Evolutionary conservation across 176 grass and related monocot species (phyloP).

Genomic region (Alloteropsis semialata): DNA sequence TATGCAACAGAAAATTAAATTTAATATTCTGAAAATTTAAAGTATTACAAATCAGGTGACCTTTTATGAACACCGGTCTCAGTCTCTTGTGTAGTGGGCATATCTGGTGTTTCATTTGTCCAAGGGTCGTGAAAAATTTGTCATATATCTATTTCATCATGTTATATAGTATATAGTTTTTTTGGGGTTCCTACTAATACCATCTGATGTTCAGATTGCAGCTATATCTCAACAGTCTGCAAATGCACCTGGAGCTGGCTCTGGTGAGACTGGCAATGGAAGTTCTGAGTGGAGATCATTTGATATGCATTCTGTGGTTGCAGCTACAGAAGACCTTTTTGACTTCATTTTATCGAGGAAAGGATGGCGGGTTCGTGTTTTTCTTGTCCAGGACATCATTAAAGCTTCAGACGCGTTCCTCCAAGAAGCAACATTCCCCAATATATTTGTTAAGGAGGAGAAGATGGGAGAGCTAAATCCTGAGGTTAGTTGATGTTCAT

Average conservation of each 20-base stretch:
- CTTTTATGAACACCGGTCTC: not conserved
- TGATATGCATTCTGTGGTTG: conserved; percentile 89
- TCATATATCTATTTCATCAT: not conserved
- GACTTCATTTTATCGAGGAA: conserved; percentile 84
- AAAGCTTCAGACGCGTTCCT: conserved; percentile 73
- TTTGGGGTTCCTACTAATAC: conserved; percentile 6
- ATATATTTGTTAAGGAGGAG: conserved; percentile 53
- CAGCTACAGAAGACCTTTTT: conserved; percentile 90
- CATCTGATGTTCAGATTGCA: conserved; percentile 49
- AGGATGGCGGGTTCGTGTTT: conserved; percentile 93
- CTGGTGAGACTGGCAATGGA: conserved; percentile 21
- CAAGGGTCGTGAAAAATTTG: not conserved
- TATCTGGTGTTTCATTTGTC: not conserved
- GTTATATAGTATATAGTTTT: conserved; percentile 14
- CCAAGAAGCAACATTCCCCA: conserved; percentile 67
- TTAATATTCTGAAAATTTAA: not conserved
- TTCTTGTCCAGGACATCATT: conserved; percentile 87
- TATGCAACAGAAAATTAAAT: not conserved
- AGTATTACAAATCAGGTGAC: not conserved
- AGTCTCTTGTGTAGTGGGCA: not conserved
- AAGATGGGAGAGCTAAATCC: conserved; percentile 33
- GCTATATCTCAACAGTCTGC: conserved; percentile 83
- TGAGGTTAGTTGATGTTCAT: conserved; percentile 54
- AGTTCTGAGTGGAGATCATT: conserved; percentile 69
- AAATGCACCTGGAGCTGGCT: conserved; percentile 40